phyloP scores from a whole-genome alignment of 768 basidiomycete species.

The Tulasnella sp. region DNA sequence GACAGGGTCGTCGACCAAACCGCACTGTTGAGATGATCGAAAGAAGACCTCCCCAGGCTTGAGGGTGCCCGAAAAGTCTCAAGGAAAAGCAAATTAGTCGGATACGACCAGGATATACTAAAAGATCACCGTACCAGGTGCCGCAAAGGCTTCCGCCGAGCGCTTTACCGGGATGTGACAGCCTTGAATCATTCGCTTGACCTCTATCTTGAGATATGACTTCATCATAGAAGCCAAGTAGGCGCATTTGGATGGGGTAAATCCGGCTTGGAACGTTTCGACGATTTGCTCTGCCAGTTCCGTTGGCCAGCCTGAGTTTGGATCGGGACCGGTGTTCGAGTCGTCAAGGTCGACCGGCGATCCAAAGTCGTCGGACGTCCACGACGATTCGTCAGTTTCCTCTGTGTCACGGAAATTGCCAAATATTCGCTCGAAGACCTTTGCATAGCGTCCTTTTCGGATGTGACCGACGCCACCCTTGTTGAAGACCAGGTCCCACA shows the following conservation, averaged over 20 bases:
- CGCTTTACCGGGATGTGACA: slow-evolving; percentile 51
- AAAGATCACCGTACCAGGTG: slow-evolving; percentile 47
- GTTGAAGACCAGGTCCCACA: neutral
- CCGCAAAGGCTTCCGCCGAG: slow-evolving; percentile 51
- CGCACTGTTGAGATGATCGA: slow-evolving; percentile 29
- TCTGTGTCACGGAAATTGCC: neutral
- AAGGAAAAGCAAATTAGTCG: neutral
- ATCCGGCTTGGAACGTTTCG: slow-evolving; percentile 59
- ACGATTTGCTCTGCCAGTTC: slow-evolving; percentile 41
- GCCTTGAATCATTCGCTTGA: slow-evolving; percentile 42
- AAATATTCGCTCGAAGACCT: neutral
- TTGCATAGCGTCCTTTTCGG: neutral
- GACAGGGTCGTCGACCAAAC: neutral
- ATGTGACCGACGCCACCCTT: neutral
- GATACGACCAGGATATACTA: neutral
- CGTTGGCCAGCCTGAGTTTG: slow-evolving; percentile 27
- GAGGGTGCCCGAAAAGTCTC: slow-evolving; percentile 62
- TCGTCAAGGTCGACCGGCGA: neutral
- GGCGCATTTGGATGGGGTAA: slow-evolving; percentile 38
- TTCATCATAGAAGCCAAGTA: slow-evolving; percentile 28
- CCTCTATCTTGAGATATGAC: slow-evolving; percentile 34
- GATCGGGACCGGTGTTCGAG: neutral
- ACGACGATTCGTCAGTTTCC: neutral
- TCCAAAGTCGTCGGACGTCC: neutral
- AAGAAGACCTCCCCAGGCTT: slow-evolving; percentile 58